Evolutionary conservation across 495 filamentous ascomycete genomes (phyloP).

Genomic region (Letharia columbiana): DNA sequence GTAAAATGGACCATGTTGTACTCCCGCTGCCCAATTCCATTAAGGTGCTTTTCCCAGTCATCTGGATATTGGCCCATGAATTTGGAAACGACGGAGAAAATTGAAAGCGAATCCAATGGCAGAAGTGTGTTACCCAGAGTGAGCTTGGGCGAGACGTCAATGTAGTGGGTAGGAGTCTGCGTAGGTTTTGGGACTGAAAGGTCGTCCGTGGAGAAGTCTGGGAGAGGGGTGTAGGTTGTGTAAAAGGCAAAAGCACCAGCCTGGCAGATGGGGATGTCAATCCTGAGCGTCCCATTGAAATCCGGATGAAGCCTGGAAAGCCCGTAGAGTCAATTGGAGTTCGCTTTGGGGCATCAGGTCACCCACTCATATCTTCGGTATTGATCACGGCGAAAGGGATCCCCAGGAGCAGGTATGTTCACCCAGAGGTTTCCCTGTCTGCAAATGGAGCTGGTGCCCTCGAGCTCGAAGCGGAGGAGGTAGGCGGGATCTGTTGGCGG

Average conservation of each 20-base stretch:
- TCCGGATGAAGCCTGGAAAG: conserved; percentile 66
- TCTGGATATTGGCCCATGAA: conserved; percentile 89
- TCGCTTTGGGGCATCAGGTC: conserved; percentile 3
- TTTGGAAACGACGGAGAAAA: conserved; percentile 94
- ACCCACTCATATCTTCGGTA: conserved; percentile 84
- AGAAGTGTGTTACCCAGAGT: conserved; percentile 58
- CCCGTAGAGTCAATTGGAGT: conserved; percentile 24
- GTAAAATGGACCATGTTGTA: conserved; percentile 99
- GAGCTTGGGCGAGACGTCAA: conserved; percentile 84
- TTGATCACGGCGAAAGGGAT: conserved; percentile 61
- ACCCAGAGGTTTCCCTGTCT: conserved; percentile 90
- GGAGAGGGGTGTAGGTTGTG: conserved; percentile 82
- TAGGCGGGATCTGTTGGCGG: conserved; percentile 64
- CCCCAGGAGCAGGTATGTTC: conserved; percentile 74
- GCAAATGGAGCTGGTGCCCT: conserved; percentile 93
- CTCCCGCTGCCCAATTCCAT: conserved; percentile 75
- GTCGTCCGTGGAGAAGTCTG: conserved; percentile 57
- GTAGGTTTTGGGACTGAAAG: conserved; percentile 46
- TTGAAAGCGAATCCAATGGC: conserved; percentile 76
- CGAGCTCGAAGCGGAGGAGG: conserved; percentile 81
- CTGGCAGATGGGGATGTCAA: conserved; percentile 71
- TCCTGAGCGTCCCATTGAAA: conserved; percentile 84
- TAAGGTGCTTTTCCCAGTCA: conserved; percentile 82
- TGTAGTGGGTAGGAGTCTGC: conserved; percentile 69
- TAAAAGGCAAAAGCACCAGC: conserved; percentile 97